phyloP scores from a whole-genome alignment of 345 rosid genomes.

The Arabidopsis suecica region DNA sequence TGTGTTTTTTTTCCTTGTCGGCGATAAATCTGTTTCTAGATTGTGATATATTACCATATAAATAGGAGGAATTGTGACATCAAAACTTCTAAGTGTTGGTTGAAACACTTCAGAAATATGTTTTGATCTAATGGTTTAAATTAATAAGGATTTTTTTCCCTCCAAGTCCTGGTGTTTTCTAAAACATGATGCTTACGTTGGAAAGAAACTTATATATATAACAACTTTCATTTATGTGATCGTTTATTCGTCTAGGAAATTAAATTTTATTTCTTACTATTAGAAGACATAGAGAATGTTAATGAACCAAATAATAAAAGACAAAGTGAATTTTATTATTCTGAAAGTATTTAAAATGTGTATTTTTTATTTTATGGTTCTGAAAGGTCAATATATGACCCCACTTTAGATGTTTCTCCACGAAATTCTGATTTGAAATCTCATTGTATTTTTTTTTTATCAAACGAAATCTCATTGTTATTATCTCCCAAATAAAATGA shows the following conservation, averaged over 20 bases:
- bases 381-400: background rate
- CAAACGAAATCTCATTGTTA: too few species aligned
- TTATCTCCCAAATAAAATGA: background rate
- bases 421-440: background rate
- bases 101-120: constrained; percentile 20
- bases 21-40: constrained; percentile 6
- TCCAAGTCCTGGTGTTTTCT: background rate
- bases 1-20: background rate
- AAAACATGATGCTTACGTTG: background rate
- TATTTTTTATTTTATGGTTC: background rate
- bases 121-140: background rate
- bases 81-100: background rate
- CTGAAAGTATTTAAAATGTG: background rate
- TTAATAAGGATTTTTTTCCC: too few species aligned
- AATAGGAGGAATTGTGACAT: background rate
- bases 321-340: background rate
- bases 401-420: background rate
- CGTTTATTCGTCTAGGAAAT: background rate
- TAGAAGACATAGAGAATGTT: background rate
- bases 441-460: too few species aligned
- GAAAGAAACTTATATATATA: background rate
- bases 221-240: background rate
- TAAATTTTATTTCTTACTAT: background rate
- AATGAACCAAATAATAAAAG: background rate
- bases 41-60: constrained; percentile 32